Evolutionary conservation across 257 asterid genomes (phyloP), one percentile per base, ranked within the genome.

Genomic region (Phtheirospermum japonicum): DNA sequence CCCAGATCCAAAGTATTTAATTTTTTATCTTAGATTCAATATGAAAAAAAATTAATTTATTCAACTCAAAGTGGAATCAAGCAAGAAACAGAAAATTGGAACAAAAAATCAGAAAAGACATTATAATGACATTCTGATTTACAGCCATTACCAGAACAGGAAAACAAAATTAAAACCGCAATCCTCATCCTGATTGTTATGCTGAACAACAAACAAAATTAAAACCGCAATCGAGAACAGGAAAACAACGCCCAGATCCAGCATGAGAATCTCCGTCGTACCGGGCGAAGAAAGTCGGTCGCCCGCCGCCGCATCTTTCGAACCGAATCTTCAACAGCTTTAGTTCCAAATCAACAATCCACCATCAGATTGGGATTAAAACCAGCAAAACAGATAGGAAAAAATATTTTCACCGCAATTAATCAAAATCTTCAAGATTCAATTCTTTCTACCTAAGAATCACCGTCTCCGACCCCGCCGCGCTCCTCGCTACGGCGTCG

Each of bases 261-360:
- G 60, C 78, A 80, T 43, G 94, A 79, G 42, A 83, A 72, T 69
- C 80, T 81, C 86, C 87, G 73, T 51, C 95, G 73, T 65, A 80
- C 84, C 82, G 89, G 94, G 94, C 94, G 95, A 81, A 95, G 95
- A 71, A 76, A 75, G 39, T 85, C 90, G 92, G 92, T 79, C 67
- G 88, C 85, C 90, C 95, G 91, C 83, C 95, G 88, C 80, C 97
- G 80, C 97, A 90, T 87, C 81, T 69, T 81, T 73, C 63, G 73
- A 26, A 75, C 71, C 69, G 68, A 73, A 71, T 40, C 75, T 65
- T 66, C 68, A 76, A 48, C 71, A 51, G 57, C 59, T 43, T 63
- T 75, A 78, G 71, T 72, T 43, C 71, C 74, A 26, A 73, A 70
- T 66, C 81, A 55, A 60, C 58, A 79, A 63, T 20, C 40, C 73